Conservation (phyloP, 106 monocot species). For the Phalaenopsis aphrodite region DNA sequence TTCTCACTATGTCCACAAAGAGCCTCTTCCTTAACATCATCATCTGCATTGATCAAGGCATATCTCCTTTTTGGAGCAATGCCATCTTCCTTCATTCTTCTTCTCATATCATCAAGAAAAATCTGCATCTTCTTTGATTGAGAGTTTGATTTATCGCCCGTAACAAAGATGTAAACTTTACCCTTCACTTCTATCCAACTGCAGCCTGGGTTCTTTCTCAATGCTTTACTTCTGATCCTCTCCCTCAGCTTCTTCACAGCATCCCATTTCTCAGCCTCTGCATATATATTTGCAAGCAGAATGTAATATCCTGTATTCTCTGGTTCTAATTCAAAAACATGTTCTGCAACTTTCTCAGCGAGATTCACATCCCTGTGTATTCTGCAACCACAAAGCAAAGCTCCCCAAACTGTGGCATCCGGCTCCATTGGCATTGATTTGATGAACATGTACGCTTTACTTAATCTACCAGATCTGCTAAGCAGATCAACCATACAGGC, state of each 20-base stretch:
- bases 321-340: slow-evolving; percentile 58
- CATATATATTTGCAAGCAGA: slow-evolving; percentile 66
- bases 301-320: slow-evolving; percentile 63
- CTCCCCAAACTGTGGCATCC: slow-evolving; percentile 55
- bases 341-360: slow-evolving; percentile 66
- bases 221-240: slow-evolving; percentile 19
- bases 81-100: slow-evolving; percentile 47
- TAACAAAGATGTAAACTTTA: slow-evolving; percentile 42
- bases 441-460: slow-evolving; percentile 57
- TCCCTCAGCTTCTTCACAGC: slow-evolving; percentile 43
- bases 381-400: slow-evolving; percentile 75
- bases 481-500: slow-evolving; percentile 75
- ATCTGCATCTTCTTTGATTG: slow-evolving; percentile 28
- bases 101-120: slow-evolving; percentile 27
- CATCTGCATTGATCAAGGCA: slow-evolving; percentile 39
- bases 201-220: slow-evolving; percentile 37
- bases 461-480: slow-evolving; percentile 47
- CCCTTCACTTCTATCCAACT: slow-evolving; percentile 63
- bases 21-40: slow-evolving; percentile 36
- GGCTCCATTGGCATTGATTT: slow-evolving; percentile 63
- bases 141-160: slow-evolving; percentile 30
- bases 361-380: slow-evolving; percentile 59
- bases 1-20: slow-evolving; percentile 73
- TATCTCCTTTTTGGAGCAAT: slow-evolving; percentile 27
- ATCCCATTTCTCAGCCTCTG: slow-evolving; percentile 65